Evolutionary conservation across 768 basidiomycete genomes (phyloP).

Genomic region (Lactarius deliciosus): DNA sequence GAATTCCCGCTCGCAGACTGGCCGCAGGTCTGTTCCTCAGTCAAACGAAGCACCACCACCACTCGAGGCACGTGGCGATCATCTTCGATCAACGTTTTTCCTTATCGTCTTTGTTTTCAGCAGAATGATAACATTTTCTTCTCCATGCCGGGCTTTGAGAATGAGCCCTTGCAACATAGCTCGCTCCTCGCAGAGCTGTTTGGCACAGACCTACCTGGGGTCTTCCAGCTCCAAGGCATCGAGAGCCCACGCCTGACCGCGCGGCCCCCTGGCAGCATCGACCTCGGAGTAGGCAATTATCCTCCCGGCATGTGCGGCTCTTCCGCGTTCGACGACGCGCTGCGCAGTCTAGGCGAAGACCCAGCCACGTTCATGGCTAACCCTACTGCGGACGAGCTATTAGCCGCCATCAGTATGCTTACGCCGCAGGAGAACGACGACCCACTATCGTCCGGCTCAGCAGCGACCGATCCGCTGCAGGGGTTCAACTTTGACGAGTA

Average conservation of each 20-base stretch:
- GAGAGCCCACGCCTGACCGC: constrained; percentile 9
- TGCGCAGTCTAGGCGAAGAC: constrained; percentile 7
- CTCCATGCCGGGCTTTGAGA: constrained; percentile 8
- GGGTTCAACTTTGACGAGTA: constrained; percentile 22
- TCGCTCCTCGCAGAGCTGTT: background rate
- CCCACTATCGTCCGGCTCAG: background rate
- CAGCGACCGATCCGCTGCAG: background rate
- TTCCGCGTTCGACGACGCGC: background rate
- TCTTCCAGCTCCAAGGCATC: constrained; percentile 3
- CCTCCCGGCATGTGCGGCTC: constrained; percentile 12
- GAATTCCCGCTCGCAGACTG: constrained; percentile 5
- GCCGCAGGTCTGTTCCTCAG: background rate
- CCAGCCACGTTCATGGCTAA: constrained; percentile 12
- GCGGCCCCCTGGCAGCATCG: constrained; percentile 13
- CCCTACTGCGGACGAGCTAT: constrained; percentile 9
- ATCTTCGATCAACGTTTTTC: background rate
- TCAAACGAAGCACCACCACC: background rate
- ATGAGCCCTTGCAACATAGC: background rate
- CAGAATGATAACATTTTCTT: constrained; percentile 9
- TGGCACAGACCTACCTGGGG: background rate
- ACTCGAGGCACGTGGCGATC: constrained; percentile 11
- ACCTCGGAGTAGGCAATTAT: constrained; percentile 15
- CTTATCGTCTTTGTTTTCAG: background rate
- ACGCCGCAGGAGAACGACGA: background rate
- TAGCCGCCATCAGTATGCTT: constrained; percentile 10